Evolutionary conservation across 768 basidiomycete genomes (phyloP), one percentile per base, ranked within the genome.

Genomic region (Panaeolus papilionaceus): DNA sequence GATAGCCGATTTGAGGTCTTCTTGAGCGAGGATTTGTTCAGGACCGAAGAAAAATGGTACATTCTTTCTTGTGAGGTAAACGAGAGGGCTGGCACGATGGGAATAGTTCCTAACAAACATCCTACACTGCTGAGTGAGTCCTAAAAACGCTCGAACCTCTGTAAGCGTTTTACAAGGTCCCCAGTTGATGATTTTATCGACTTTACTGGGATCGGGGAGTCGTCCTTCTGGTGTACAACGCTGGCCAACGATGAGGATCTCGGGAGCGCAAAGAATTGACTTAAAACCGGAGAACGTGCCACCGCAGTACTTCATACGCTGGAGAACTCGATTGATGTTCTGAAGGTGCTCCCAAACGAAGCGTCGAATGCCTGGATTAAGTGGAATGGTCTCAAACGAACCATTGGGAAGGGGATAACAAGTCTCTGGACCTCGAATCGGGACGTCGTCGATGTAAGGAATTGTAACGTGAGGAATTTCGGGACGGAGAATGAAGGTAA

Each of bases 391-490:
- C 62, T 86, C 76, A 61, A 70, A 80, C 0, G 8, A n/a, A 0
- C 82, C 77, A 33, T 78, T 73, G 0, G 39, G 12, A 0, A 51
- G 2, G 7, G 75, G 61, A 62, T 84, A 83, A 2, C 69, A 61
- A 0, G 79, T 76, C 0, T 23, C n/a, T 0, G 78, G 81, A 1
- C 81, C 80, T 65, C 76, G 78, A 5, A 83, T 64, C 0, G 75
- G 75, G 0, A 80, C 68, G 66, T 85, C 79, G 66, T 87, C 79
- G 10, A 86, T 75, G 63, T 77, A 87, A 0, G 76, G 77, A 0
- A 71, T 67, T 0, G 79, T 79, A 5, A 74, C 20, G 0, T 80
- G 38, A 10, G 80, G 82, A 9, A 85, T 82, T 66, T 85, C 0
- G 0, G 44, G 11, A 0, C 44, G 4, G 11, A 85, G 68, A 9